Conservation (phyloP, 805 yeast genomes). For the Zygosaccharomyces pseudorouxii region DNA sequence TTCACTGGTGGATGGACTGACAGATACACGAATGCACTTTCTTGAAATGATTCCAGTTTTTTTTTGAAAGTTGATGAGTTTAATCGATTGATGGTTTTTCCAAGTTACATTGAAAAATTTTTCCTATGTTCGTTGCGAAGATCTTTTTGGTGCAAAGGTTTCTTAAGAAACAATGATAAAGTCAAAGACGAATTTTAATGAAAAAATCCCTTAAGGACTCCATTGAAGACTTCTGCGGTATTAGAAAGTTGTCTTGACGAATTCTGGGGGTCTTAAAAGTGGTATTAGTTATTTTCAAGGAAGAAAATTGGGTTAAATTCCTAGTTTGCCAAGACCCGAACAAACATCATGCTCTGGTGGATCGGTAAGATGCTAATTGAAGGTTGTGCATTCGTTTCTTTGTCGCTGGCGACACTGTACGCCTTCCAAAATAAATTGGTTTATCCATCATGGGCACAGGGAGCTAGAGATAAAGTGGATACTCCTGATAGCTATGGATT, state of each 20-base stretch:
- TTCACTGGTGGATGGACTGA: not conserved
- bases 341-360: slow-evolving; percentile 13
- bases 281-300: not conserved
- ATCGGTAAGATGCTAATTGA: slow-evolving; percentile 38
- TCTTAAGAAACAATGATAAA: slow-evolving; percentile 1
- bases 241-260: not conserved
- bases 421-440: slow-evolving; percentile 59
- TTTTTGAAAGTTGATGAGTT: not conserved
- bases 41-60: no score
- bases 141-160: slow-evolving; percentile 4
- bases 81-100: not conserved
- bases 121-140: slow-evolving; percentile 4
- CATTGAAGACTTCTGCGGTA: not conserved
- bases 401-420: slow-evolving; percentile 52
- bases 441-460: slow-evolving; percentile 80
- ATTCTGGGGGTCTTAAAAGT: not conserved
- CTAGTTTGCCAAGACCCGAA: not conserved
- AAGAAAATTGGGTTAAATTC: not conserved
- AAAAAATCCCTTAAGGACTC: not conserved
- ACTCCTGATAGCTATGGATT: slow-evolving; percentile 70
- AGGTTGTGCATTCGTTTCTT: slow-evolving; percentile 42
- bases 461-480: slow-evolving; percentile 64
- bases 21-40: no score
- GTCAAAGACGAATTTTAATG: not conserved
- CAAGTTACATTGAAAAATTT: slow-evolving; percentile 2